Percentiles rank a stretch among this genome's conserved stretches.
Conservation (phyloP, 345 rosid genomes). For the Dipteronia sinensis region DNA sequence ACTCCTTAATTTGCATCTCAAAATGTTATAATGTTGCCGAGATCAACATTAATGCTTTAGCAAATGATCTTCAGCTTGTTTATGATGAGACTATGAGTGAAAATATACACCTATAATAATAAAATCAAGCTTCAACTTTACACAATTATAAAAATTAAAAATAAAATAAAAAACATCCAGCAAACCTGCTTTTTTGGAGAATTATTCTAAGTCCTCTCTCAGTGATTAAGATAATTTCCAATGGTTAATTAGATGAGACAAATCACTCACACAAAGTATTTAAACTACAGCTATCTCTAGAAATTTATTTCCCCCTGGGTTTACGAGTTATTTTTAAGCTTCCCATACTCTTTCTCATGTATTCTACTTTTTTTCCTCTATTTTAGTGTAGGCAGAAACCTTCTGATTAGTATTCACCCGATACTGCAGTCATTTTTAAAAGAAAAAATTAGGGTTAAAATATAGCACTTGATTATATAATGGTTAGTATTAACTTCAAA, state of each 20-base stretch:
- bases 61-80: neutral
- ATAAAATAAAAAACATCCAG: neutral
- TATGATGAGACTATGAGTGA: too few species aligned
- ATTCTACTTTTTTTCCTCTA: neutral
- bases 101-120: too few species aligned
- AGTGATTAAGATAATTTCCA: neutral
- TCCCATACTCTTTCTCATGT: neutral
- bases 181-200: neutral
- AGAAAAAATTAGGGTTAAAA: neutral
- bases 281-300: neutral
- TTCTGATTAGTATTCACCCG: neutral
- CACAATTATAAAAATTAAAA: neutral
- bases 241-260: neutral
- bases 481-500: neutral
- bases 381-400: neutral
- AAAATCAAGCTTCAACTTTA: neutral
- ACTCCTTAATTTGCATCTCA: neutral
- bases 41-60: neutral
- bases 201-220: neutral
- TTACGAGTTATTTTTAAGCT: neutral
- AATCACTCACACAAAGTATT: neutral
- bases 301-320: neutral
- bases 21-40: neutral
- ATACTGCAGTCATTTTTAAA: neutral
- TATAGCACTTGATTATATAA: neutral